Evolutionary conservation across 805 yeast species (phyloP).

Genomic region (Kazachstania viticola): DNA sequence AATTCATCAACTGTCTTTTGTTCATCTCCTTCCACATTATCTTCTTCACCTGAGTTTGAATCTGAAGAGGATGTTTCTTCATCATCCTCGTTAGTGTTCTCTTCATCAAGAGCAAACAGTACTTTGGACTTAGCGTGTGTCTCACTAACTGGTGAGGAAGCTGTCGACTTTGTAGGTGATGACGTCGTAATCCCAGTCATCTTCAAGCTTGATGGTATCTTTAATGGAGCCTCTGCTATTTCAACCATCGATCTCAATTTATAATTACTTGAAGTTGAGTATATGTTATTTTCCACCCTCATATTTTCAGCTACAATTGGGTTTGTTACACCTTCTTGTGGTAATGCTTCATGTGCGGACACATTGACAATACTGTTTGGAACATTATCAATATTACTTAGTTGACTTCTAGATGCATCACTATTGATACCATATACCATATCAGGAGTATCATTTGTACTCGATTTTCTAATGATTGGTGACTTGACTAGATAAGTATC

Average conservation of each 20-base stretch:
- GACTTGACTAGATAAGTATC: slow-evolving; percentile 10
- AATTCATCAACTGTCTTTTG: no score
- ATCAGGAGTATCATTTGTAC: slow-evolving; percentile 4
- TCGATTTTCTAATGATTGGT: slow-evolving; percentile 19
- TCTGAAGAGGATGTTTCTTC: not conserved
- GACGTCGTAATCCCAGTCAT: not conserved
- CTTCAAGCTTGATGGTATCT: slow-evolving; percentile 1
- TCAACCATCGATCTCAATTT: slow-evolving; percentile 20
- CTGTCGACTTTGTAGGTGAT: not conserved
- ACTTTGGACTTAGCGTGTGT: not conserved
- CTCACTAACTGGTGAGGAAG: not conserved
- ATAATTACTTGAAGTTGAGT: not conserved
- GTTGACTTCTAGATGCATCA: not conserved
- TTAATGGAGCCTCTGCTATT: slow-evolving; percentile 12
- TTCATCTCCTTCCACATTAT: slow-evolving; percentile 1
- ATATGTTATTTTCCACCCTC: not conserved
- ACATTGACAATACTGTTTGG: not conserved
- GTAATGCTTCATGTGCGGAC: not conserved
- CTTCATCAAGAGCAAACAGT: not conserved
- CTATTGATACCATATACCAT: not conserved
- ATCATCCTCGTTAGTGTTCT: not conserved
- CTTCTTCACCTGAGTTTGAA: not conserved
- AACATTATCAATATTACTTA: not conserved
- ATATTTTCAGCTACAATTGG: not conserved
- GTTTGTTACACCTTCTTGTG: not conserved